A percentile compares a stretch with the other conserved stretches of the same genome.
Conservation (phyloP, 2,329 filamentous ascomycete genomes). For the Thielaviopsis musarum region DNA sequence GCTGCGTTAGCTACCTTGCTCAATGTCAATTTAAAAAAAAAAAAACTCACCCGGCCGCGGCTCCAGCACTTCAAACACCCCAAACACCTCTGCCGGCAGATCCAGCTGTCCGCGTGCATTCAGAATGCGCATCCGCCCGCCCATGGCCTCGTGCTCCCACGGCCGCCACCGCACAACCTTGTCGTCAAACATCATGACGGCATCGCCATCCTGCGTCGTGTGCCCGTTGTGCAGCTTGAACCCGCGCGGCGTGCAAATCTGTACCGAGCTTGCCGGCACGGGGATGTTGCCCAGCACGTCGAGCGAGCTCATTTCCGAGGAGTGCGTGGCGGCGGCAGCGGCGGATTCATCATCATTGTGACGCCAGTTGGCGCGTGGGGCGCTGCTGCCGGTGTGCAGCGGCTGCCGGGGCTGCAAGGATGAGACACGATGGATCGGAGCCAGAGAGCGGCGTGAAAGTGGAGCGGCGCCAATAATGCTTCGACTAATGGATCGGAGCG, state of each 20-base stretch:
- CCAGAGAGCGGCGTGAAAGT: no score
- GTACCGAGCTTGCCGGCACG: conserved; percentile 64
- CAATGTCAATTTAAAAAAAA: not conserved
- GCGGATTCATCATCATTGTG: no score
- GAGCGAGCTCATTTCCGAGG: conserved; percentile 24
- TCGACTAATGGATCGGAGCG: no score
- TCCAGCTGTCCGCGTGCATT: conserved; percentile 75
- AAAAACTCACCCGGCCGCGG: conserved; percentile 64
- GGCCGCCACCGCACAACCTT: conserved; percentile 83
- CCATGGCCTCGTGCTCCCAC: conserved; percentile 35
- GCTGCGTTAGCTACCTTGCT: conserved; percentile 5
- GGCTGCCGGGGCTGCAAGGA: not conserved
- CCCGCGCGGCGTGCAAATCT: conserved; percentile 65
- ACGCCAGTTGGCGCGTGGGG: not conserved
- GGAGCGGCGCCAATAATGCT: no score
- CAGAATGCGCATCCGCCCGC: conserved; percentile 32
- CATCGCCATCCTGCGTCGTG: conserved; percentile 49
- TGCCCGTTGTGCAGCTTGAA: conserved; percentile 76
- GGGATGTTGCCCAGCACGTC: conserved; percentile 66
- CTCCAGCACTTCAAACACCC: conserved; percentile 61
- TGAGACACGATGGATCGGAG: no score
- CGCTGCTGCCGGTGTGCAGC: not conserved
- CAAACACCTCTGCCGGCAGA: conserved; percentile 52
- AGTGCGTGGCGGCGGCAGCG: conserved; percentile 5
- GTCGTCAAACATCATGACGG: conserved; percentile 64